Percentiles rank a stretch among this genome's conserved stretches.
Evolutionary conservation across 208 protist species (phyloP).

Genomic region (Strigomonas culicis): DNA sequence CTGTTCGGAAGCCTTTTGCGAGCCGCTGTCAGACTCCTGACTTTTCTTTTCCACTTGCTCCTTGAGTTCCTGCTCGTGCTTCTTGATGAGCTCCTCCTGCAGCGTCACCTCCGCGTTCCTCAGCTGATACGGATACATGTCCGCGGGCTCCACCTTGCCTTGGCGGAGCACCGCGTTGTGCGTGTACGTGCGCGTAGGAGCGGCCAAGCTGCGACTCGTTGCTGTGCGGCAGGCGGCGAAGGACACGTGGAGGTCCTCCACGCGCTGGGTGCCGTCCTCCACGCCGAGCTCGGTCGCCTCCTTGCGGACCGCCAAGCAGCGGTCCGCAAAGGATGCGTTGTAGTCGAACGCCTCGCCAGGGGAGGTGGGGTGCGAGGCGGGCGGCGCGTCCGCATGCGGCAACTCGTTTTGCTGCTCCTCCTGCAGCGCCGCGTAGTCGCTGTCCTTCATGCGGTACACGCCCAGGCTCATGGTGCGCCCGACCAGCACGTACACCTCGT

Average conservation of each 20-base stretch:
- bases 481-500: constrained; percentile 24
- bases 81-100: constrained; percentile 4
- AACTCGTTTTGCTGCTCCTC: constrained; percentile 1
- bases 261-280: no score
- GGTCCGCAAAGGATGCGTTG: constrained; percentile 2
- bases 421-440: constrained; percentile 24
- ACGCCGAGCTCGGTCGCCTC: neutral
- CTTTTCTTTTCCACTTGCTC: neutral
- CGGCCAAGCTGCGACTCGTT: constrained; percentile 13
- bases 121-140: constrained; percentile 17
- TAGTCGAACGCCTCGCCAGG: neutral
- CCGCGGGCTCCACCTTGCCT: constrained; percentile 3
- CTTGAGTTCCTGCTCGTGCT: constrained; percentile 10
- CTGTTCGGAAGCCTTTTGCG: neutral
- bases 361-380: neutral
- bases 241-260: constrained; percentile 12
- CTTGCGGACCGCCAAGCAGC: neutral
- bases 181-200: neutral
- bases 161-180: constrained; percentile 7
- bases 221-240: constrained; percentile 17
- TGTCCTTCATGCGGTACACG: constrained; percentile 13
- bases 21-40: neutral
- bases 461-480: constrained; percentile 14
- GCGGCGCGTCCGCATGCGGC: neutral
- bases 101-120: constrained; percentile 11